Conservation (phyloP, 495 filamentous ascomycete species). For the Lasiosphaeria miniovina region DNA sequence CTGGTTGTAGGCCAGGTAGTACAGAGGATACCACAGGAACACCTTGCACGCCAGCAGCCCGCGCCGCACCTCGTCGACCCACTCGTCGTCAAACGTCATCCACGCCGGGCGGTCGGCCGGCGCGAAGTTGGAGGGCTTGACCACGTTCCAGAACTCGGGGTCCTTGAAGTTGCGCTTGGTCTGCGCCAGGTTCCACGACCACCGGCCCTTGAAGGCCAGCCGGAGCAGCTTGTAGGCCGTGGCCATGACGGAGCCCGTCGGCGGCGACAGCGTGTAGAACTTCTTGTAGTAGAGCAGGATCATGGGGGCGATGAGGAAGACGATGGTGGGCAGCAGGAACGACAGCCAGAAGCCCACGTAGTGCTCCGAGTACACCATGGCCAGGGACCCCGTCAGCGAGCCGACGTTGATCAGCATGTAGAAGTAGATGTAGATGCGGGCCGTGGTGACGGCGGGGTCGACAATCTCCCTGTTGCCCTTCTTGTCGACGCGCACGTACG, state of each 20-base stretch:
- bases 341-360: slow-evolving; percentile 78
- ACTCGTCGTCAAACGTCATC: slow-evolving; percentile 75
- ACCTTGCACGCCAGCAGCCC: slow-evolving; percentile 68
- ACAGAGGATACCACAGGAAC: slow-evolving; percentile 58
- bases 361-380: slow-evolving; percentile 65
- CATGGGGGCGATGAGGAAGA: slow-evolving; percentile 57
- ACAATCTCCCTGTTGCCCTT: slow-evolving; percentile 65
- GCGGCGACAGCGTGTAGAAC: slow-evolving; percentile 55
- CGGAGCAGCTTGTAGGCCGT: slow-evolving; percentile 55
- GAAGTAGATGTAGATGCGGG: slow-evolving; percentile 61
- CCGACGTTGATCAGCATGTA: slow-evolving; percentile 72
- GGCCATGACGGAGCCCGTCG: slow-evolving; percentile 61
- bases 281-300: slow-evolving; percentile 62
- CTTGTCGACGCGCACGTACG: slow-evolving; percentile 42
- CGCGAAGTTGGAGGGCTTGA: slow-evolving; percentile 60
- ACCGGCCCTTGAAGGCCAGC: slow-evolving; percentile 61
- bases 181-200: slow-evolving; percentile 54
- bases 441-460: slow-evolving; percentile 62
- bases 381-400: slow-evolving; percentile 48
- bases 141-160: slow-evolving; percentile 58
- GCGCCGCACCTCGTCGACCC: slow-evolving; percentile 40
- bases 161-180: slow-evolving; percentile 55
- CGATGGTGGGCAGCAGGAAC: slow-evolving; percentile 57
- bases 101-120: slow-evolving; percentile 50
- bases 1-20: slow-evolving; percentile 50